Base-by-base conservation (phyloP, 2,329 filamentous ascomycete species). In the Trichoderma sp. region DNA sequence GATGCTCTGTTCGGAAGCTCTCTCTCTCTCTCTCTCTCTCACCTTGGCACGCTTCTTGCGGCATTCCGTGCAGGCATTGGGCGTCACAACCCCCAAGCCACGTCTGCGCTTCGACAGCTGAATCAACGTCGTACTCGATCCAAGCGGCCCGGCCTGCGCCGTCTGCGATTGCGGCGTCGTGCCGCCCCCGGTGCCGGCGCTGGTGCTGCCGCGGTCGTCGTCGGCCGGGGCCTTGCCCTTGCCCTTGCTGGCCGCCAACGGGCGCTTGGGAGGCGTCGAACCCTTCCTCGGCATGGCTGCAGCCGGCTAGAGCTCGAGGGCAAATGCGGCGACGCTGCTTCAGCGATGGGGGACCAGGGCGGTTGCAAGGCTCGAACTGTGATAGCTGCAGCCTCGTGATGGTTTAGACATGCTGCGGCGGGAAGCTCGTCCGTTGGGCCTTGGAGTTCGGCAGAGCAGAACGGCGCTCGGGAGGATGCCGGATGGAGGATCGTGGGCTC, bases 41-140 rank as follows among this genome's bases (percentile, higher is more conserved):
- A 86, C 85, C 82, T 88, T 88, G 71, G 86, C 85, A 67, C 86
- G 84, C 76, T 87, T 88, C 78, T 87, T 88, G 65, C 86, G 83
- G 72, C 86, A 88, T 73, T 88, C 86, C 19, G 84, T 87, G 74
- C 86, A 88, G 27, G 86, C 86, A 76, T 87, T 88, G 50, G 84
- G 84, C 5, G 86, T 88, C 13, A 88, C 85, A 1, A 87, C 77
- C 19, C 86, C 86, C 4, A 86, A 73, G 2, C 86, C 86, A 57
- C 86, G 81, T 57, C 83, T 80, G 17, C 86, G 79, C 74, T 87
- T 88, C 3, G 84, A 83, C 22, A 78, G 73, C 64, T 80, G 76
- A 6, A 65, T 37, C 50, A 65, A 13, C 13, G 52, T 12, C 13
- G 52, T 12, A 34, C 10, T 45, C 12, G 61, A 34, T 3, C 50